Evolutionary conservation across 768 basidiomycete species (phyloP), one percentile per base, ranked within the genome.

Genomic region (Pluteus cervinus): DNA sequence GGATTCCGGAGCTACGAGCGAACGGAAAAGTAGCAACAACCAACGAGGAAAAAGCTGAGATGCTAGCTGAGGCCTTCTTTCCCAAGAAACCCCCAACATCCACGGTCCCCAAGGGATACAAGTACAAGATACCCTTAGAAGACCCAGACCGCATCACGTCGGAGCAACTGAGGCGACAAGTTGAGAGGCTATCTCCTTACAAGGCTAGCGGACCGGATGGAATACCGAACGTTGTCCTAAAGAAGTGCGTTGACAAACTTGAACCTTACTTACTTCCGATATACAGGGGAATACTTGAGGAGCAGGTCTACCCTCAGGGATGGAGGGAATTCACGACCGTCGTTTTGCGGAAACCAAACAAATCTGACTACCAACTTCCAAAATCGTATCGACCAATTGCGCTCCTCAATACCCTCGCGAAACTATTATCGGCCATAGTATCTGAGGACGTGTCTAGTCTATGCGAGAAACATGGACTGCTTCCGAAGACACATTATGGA

Each of bases 401-500:
- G 1, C 22, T 44, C 1, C 22, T 40, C 3, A 33, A 33, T 29
- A 35, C 40, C 1, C 24, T 31, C 7, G 37, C 41, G 2, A 29
- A 37, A 18, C 6, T 43, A 1, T 22, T 43, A 1, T 31, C 36
- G 2, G 3, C 29, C 3, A 38, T 37, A 24, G 29, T 42, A 11
- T 28, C 41, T 9, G 14, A 39, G 7, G 36, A 37, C n/a, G n/a
- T n/a, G n/a, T n/a, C n/a, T n/a, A n/a, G n/a, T n/a, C n/a, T n/a
- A n/a, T 33, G 32, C 15, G 62, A 73, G 43, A 22, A 43, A 4
- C 44, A 60, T 20, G n/a, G 54, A 0, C 43, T 69, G 1, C 51
- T 71, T 1, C 64, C 68, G 0, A 18, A 36, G 0, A 55, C 29
- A 4, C 64, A 71, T 34, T 70, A 66, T 33, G 62, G 69, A 0